Conservation (phyloP, 306 rosid species). For the Gleditsia sinensis region DNA sequence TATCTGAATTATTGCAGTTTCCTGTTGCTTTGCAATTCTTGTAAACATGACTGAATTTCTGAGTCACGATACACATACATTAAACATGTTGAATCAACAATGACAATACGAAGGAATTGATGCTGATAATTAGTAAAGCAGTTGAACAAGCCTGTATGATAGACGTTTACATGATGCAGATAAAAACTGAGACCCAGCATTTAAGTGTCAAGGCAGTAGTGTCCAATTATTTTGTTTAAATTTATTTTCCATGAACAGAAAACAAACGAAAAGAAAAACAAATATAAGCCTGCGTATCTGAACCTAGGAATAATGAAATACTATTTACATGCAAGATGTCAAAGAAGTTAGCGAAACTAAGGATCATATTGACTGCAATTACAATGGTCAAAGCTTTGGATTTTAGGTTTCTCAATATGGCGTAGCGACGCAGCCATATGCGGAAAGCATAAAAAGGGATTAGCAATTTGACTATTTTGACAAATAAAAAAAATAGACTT, state of each 20-base stretch:
- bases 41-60: slow-evolving; percentile 44
- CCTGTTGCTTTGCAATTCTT: slow-evolving; percentile 30
- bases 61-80: slow-evolving; percentile 17
- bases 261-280: background rate
- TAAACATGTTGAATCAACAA: background rate
- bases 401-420: background rate
- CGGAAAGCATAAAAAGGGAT: no score
- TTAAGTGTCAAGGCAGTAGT: no score
- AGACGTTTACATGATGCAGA: background rate
- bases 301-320: background rate
- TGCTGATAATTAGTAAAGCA: background rate
- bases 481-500: background rate
- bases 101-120: background rate
- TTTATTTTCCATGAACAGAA: slow-evolving; percentile 1
- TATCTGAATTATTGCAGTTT: slow-evolving; percentile 17
- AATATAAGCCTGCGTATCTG: background rate
- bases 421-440: background rate
- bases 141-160: background rate
- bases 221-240: no score
- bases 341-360: background rate
- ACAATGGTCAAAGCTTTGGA: background rate
- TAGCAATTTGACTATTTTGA: background rate
- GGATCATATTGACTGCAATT: background rate
- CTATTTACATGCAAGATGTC: background rate
- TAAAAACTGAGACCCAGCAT: no score